Conservation (phyloP, 345 rosid species). For the Gossypium australe region DNA sequence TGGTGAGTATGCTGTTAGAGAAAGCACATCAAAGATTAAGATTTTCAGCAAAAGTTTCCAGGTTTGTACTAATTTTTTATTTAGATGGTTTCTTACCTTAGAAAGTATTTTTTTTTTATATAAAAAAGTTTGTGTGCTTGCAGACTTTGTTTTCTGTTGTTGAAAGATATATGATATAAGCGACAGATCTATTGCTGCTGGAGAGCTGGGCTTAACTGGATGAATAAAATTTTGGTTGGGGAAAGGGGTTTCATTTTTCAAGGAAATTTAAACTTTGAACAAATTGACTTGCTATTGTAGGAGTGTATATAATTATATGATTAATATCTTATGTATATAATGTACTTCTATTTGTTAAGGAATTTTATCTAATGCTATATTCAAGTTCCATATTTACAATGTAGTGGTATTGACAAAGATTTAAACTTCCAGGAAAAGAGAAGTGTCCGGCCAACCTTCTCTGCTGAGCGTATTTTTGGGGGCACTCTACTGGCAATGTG, state of each 20-base stretch:
- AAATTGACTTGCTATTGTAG: neutral
- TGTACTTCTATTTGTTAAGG: neutral
- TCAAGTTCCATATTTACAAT: slow-evolving; percentile 5
- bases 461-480: slow-evolving; percentile 85
- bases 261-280: neutral
- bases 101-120: neutral
- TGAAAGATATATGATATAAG: neutral
- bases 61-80: slow-evolving; percentile 38
- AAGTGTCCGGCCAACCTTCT: slow-evolving; percentile 90
- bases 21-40: slow-evolving; percentile 92
- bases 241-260: neutral
- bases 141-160: neutral
- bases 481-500: slow-evolving; percentile 96
- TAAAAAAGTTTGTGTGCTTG: neutral
- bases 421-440: slow-evolving; percentile 68
- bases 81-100: neutral
- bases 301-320: neutral
- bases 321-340: neutral
- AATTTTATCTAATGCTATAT: neutral
- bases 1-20: slow-evolving; percentile 97
- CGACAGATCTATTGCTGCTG: neutral
- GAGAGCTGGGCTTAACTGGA: neutral
- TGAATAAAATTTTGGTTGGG: neutral
- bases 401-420: slow-evolving; percentile 20
- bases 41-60: slow-evolving; percentile 89